phyloP scores from a whole-genome alignment of 352 stramenopile species.

The Phytopythium helicoides region DNA sequence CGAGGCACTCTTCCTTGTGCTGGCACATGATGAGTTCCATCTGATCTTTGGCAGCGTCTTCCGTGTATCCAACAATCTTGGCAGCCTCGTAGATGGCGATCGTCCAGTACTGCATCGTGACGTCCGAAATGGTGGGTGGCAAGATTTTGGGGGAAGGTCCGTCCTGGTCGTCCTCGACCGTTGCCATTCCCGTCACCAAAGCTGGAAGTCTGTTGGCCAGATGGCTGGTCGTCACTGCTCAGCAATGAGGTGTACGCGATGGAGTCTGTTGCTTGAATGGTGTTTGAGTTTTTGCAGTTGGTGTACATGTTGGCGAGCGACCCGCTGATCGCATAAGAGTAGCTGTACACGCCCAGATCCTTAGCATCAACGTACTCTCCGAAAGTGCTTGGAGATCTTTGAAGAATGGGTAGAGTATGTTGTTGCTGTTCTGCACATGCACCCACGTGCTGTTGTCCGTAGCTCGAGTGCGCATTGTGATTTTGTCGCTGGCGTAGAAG shows the following conservation, averaged over 20 bases:
- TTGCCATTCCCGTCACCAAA: too few relatives aligned
- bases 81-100: slow-evolving; percentile 50
- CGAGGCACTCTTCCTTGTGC: slow-evolving; percentile 50
- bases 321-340: slow-evolving; percentile 52
- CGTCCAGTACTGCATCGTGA: slow-evolving; percentile 35
- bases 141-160: slow-evolving; percentile 15
- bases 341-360: slow-evolving; percentile 53
- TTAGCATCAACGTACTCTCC: slow-evolving; percentile 46
- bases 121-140: slow-evolving; percentile 18
- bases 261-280: slow-evolving; percentile 10
- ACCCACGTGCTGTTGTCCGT: slow-evolving; percentile 22
- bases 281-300: slow-evolving; percentile 39
- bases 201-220: too few relatives aligned
- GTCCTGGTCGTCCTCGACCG: too few relatives aligned
- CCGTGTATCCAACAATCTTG: slow-evolving; percentile 38
- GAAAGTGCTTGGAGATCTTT: slow-evolving; percentile 45
- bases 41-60: slow-evolving; percentile 32
- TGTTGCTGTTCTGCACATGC: slow-evolving; percentile 34
- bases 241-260: slow-evolving; percentile 5
- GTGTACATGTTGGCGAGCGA: slow-evolving; percentile 45
- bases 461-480: slow-evolving; percentile 21
- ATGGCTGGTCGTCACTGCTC: slow-evolving; percentile 1
- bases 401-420: slow-evolving; percentile 61
- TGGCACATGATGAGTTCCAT: slow-evolving; percentile 56
- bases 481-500: slow-evolving; percentile 21